These are phyloP conservation scores for Dendrothele bispora DNA, from an alignment of 768 basidiomycete species.

Conservation along the genomic window DNA sequence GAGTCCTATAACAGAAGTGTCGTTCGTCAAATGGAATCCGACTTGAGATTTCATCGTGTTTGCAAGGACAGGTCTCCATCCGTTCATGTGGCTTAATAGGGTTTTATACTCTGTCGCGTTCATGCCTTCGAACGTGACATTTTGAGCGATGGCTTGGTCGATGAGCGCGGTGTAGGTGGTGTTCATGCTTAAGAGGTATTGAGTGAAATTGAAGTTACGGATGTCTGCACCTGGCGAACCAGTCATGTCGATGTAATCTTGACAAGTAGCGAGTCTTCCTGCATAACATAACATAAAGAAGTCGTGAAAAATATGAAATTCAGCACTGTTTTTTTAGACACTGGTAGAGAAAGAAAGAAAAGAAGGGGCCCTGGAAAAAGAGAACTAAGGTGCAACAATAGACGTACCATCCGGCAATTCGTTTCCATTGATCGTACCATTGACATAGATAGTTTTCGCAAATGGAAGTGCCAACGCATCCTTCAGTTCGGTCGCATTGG, in stretches of 20 bases:
- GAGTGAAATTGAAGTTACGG: conserved; percentile 14
- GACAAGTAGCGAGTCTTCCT: conserved; percentile 9
- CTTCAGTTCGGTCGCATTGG: conserved; percentile 12
- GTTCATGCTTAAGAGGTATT: conserved; percentile 14
- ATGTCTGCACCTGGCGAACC: conserved; percentile 11
- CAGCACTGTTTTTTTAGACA: background rate
- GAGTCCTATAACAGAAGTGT: conserved; percentile 15
- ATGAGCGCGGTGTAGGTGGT: conserved; percentile 13
- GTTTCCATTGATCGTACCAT: conserved; percentile 18
- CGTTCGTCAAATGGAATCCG: conserved; percentile 12
- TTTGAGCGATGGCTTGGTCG: conserved; percentile 9
- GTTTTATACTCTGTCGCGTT: conserved; percentile 16
- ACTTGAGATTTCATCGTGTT: conserved; percentile 16
- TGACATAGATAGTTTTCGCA: conserved; percentile 15
- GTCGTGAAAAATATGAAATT: background rate
- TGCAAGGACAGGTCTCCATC: conserved; percentile 12
- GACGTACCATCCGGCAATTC: conserved; percentile 11
- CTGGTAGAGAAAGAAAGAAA: no score
- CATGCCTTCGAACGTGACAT: conserved; percentile 17
- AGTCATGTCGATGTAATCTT: conserved; percentile 12
- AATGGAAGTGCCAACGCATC: conserved; percentile 13
- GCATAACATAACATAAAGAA: background rate
- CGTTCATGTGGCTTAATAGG: conserved; percentile 14
- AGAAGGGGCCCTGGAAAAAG: no score
- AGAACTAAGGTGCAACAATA: background rate